Percentiles rank a stretch among this genome's conserved stretches.
Evolutionary conservation across 345 rosid species (phyloP).

Genomic region (Bruguiera parviflora): DNA sequence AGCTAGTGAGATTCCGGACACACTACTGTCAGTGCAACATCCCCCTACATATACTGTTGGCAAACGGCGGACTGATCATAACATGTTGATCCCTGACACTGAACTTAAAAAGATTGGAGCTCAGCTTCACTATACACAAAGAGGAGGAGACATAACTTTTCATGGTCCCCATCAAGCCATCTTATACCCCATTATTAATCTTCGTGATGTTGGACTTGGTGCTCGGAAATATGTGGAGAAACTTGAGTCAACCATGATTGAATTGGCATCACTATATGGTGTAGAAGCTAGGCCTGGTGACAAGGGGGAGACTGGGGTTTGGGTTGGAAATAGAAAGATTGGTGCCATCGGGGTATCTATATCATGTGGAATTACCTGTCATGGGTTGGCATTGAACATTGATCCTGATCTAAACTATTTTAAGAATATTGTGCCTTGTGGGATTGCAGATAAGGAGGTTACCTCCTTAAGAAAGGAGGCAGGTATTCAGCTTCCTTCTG

Average conservation of each 20-base stretch:
- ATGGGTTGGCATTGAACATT: constrained; percentile 80
- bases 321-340: constrained; percentile 87
- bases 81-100: constrained; percentile 56
- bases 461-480: constrained; percentile 77
- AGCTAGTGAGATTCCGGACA: constrained; percentile 50
- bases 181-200: constrained; percentile 71
- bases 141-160: constrained; percentile 91
- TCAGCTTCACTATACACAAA: constrained; percentile 79
- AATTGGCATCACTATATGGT: constrained; percentile 61
- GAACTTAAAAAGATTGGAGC: constrained; percentile 72
- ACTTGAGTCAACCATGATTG: constrained; percentile 71
- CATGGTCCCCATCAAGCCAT: constrained; percentile 88
- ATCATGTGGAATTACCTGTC: constrained; percentile 73
- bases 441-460: constrained; percentile 80
- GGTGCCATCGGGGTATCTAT: constrained; percentile 89
- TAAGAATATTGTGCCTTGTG: constrained; percentile 88
- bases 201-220: constrained; percentile 65
- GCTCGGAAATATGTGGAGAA: constrained; percentile 78
- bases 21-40: constrained; percentile 73
- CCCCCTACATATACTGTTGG: constrained; percentile 86
- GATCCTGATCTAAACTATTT: constrained; percentile 81
- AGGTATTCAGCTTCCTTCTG: constrained; percentile 50
- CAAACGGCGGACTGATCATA: constrained; percentile 70
- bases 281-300: constrained; percentile 64
- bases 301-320: constrained; percentile 78